Conservation (phyloP, 805 yeast species). For the Ogataea chonburiensis region DNA sequence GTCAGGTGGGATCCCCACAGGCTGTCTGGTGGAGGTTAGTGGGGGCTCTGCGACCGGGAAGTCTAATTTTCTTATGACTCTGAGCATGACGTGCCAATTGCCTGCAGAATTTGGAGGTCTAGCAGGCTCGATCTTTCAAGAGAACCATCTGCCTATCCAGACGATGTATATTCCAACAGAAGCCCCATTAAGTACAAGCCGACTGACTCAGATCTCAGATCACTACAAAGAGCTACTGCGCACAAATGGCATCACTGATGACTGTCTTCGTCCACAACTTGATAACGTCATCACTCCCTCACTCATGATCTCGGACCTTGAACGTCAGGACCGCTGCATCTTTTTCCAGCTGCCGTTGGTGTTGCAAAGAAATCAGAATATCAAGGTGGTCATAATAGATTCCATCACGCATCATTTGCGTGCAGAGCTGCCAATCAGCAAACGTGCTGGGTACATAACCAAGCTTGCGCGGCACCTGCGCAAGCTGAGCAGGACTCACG, state of each 20-base stretch:
- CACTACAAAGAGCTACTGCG: constrained; percentile 32
- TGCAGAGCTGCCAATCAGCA: constrained; percentile 50
- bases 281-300: constrained; percentile 33
- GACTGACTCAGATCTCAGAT: constrained; percentile 50
- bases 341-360: constrained; percentile 67
- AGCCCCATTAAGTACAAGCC: constrained; percentile 61
- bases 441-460: constrained; percentile 43
- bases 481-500: constrained; percentile 43
- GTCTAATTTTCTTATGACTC: constrained; percentile 71
- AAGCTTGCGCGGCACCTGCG: constrained; percentile 48
- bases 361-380: constrained; percentile 37
- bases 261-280: constrained; percentile 33
- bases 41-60: constrained; percentile 89
- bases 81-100: constrained; percentile 58
- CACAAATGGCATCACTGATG: constrained; percentile 35
- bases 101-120: constrained; percentile 48
- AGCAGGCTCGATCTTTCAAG: constrained; percentile 30
- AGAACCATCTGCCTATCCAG: constrained; percentile 23
- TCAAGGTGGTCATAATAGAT: constrained; percentile 69
- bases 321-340: constrained; percentile 70
- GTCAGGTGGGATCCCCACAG: constrained; percentile 51
- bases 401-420: constrained; percentile 82
- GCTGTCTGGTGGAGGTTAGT: constrained; percentile 66
- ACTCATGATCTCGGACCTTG: constrained; percentile 47
- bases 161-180: constrained; percentile 83